Base-by-base conservation (phyloP, 345 rosid genomes). In the Hypericum perforatum region DNA sequence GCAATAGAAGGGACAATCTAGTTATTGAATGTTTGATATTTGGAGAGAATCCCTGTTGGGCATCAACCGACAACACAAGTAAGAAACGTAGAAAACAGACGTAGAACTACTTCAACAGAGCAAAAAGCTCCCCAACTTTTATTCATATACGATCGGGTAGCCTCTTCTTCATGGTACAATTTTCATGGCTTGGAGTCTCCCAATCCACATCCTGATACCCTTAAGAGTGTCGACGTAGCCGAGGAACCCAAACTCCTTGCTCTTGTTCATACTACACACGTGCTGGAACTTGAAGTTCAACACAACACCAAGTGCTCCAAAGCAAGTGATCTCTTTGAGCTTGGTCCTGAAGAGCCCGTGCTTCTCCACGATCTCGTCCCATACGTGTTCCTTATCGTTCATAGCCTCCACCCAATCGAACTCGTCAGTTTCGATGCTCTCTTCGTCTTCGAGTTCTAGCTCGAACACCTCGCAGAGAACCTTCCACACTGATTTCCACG, bases 201-300 rank as follows among this genome's bases (percentile, higher is more conserved):
- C 16, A 16, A 68, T 66, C 75, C 81, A 76, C 40, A 43, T 5
- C 0, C 16, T 8, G 15, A 71, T 37, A 11, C 74, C 69, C 56
- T 63, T 65, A 0, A 66, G 39, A 0, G 81, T 63, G 50, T 74
- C 45, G 0, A 43, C 54, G 39, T 41, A 52, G 0, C 70, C 74
- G 0, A 40, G 14, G 53, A 79, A 71, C 41, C 79, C 81, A 12
- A 63, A 64, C 15, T 66, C 75, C 5, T 70, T 52, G 44, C 82
- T 63, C 66, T 77, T 72, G 9, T 58, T 74, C 86, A 65, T 74
- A 56, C 71, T 66, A 9, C 63, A 54, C 11, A 71, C 75, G 47
- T 69, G 76, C 57, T 76, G 77, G 29, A 74, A 59, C 49, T 12
- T n/a, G 7, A 71, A 66, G 52, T 66, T 46, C 38, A 74, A 8